Percentiles rank a stretch among this genome's conserved stretches.
Conservation (phyloP, 352 stramenopile genomes). For the Phytophthora sp. region DNA sequence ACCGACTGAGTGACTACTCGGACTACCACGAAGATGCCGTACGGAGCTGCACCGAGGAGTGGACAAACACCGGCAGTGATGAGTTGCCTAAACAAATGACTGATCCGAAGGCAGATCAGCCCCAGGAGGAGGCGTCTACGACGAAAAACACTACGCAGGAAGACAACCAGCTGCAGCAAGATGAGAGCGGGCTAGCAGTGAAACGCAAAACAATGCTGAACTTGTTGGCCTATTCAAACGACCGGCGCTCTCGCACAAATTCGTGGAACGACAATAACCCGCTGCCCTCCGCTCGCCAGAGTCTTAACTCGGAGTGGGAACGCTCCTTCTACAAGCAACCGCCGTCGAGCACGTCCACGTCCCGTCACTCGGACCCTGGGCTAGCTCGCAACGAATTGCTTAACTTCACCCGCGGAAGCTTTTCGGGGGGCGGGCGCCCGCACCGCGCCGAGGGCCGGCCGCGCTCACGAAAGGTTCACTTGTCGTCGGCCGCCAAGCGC, state of each 20-base stretch:
- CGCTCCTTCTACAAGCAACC: conserved; percentile 52
- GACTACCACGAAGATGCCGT: conserved; percentile 44
- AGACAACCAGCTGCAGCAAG: conserved; percentile 18
- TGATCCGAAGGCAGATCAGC: conserved; percentile 46
- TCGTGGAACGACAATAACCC: conserved; percentile 66
- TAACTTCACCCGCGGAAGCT: conserved; percentile 65
- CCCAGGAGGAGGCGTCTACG: conserved; percentile 17
- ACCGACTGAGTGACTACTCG: conserved; percentile 44
- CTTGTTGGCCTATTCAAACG: conserved; percentile 56
- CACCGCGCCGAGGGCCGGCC: conserved; percentile 51
- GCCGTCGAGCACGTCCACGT: conserved; percentile 31
- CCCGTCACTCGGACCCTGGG: conserved; percentile 78
- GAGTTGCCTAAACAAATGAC: conserved; percentile 13
- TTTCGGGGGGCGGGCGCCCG: conserved; percentile 41
- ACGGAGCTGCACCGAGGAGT: conserved; percentile 40
- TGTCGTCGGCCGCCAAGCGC: conserved; percentile 83
- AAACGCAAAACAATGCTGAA: conserved; percentile 58
- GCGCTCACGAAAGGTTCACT: conserved; percentile 69
- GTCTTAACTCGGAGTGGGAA: conserved; percentile 56
- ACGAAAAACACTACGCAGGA: conserved; percentile 8
- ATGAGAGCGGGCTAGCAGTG: conserved; percentile 45
- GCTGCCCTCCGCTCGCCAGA: conserved; percentile 30
- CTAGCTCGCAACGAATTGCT: conserved; percentile 71
- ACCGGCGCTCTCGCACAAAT: conserved; percentile 42
- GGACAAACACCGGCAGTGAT: conserved; percentile 21